Conservation (phyloP, 225 moss, liverwort and hornwort genomes). For the Ulota crispa region DNA sequence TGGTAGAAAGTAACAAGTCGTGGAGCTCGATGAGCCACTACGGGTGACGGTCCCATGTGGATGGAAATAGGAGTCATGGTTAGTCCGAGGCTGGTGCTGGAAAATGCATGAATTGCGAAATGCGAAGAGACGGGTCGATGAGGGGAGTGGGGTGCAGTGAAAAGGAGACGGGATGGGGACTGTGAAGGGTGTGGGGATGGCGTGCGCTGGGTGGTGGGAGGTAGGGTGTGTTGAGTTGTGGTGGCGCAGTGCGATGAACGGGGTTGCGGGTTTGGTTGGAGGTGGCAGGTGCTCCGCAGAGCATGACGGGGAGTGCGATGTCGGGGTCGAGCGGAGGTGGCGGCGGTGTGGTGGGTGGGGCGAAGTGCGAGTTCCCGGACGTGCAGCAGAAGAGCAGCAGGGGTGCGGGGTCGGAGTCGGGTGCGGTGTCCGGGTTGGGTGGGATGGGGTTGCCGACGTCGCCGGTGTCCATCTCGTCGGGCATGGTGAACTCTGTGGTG, state of each 20-base stretch:
- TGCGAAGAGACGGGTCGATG: not conserved
- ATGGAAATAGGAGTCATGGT: not conserved
- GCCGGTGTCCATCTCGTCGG: conserved; percentile 48
- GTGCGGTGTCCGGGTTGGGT: conserved; percentile 43
- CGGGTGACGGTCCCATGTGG: not conserved
- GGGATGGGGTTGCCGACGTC: conserved; percentile 55
- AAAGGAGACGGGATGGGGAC: not conserved
- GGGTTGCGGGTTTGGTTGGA: not conserved
- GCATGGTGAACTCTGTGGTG: conserved; percentile 46
- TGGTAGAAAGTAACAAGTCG: not conserved
- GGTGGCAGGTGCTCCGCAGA: conserved; percentile 39
- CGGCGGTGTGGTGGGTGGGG: conserved; percentile 34
- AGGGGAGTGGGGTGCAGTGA: not conserved
- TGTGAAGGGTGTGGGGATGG: not conserved
- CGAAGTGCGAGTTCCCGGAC: conserved; percentile 43
- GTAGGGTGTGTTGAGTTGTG: no score
- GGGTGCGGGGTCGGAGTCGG: conserved; percentile 36
- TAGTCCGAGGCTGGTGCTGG: not conserved
- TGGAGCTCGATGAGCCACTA: not conserved
- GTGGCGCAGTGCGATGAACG: no score
- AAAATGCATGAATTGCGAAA: not conserved
- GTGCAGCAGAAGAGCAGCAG: conserved; percentile 46
- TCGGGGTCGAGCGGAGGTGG: conserved; percentile 37
- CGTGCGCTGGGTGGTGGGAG: not conserved
- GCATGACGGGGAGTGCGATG: conserved; percentile 33